Evolutionary conservation across 2,329 filamentous ascomycete genomes (phyloP).

Genomic region (Colletotrichum navitas): DNA sequence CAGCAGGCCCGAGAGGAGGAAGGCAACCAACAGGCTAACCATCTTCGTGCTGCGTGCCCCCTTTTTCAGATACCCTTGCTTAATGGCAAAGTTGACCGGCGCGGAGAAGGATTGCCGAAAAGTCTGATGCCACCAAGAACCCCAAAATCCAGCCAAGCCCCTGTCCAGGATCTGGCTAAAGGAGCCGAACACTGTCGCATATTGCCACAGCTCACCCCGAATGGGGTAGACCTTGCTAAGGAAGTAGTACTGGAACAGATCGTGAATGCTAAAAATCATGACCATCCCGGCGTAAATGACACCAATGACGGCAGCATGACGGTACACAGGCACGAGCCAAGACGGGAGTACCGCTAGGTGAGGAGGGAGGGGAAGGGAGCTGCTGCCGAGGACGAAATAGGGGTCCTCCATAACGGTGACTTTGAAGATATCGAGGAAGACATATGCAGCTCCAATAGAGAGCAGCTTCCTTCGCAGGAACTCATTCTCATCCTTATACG

Average conservation of each 20-base stretch:
- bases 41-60: slow-evolving; percentile 50
- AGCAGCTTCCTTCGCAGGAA: slow-evolving; percentile 61
- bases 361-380: slow-evolving; percentile 55
- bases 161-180: slow-evolving; percentile 69
- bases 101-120: slow-evolving; percentile 81
- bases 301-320: slow-evolving; percentile 66
- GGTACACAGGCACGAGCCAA: slow-evolving; percentile 64
- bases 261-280: slow-evolving; percentile 70
- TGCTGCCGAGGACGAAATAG: slow-evolving; percentile 75
- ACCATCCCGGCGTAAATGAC: slow-evolving; percentile 72
- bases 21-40: slow-evolving; percentile 64
- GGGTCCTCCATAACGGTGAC: slow-evolving; percentile 79
- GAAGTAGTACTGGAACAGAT: slow-evolving; percentile 67
- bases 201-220: slow-evolving; percentile 64
- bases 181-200: slow-evolving; percentile 68
- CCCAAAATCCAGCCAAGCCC: slow-evolving; percentile 87
- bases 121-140: slow-evolving; percentile 90
- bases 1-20: slow-evolving; percentile 74
- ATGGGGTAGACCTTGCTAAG: slow-evolving; percentile 65
- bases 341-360: slow-evolving; percentile 58
- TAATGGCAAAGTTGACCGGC: slow-evolving; percentile 64
- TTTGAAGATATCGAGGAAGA: slow-evolving; percentile 78
- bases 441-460: slow-evolving; percentile 68
- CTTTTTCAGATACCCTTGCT: slow-evolving; percentile 54
- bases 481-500: slow-evolving; percentile 55